These are phyloP conservation scores for Lipomyces spencermartinsiae DNA, from an alignment of 805 yeast species.

Conservation along the genomic window DNA sequence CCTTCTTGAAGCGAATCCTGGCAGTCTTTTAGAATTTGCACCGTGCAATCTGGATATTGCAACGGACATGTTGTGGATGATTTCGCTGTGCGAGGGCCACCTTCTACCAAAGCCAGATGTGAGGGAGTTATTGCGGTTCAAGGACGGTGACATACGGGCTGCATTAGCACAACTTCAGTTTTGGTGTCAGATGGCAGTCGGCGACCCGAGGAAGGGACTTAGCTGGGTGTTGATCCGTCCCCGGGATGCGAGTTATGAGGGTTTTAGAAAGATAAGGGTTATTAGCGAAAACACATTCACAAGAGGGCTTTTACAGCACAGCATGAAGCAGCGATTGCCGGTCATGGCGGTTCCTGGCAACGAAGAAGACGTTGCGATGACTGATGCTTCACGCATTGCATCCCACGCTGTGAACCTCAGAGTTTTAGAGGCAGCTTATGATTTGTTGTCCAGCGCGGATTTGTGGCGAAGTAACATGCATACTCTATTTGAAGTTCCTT, in stretches of 20 bases:
- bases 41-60: constrained; percentile 32
- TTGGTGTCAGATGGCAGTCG: constrained; percentile 42
- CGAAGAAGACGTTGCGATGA: background rate
- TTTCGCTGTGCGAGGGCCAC: constrained; percentile 49
- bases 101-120: constrained; percentile 39
- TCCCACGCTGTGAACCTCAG: constrained; percentile 9
- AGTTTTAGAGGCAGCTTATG: constrained; percentile 10
- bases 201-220: constrained; percentile 32
- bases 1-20: constrained; percentile 53
- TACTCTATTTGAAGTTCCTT: constrained; percentile 25
- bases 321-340: constrained; percentile 5
- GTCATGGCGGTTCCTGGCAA: background rate
- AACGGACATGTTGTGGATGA: constrained; percentile 43
- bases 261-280: constrained; percentile 15
- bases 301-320: constrained; percentile 3
- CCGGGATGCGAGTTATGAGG: constrained; percentile 1
- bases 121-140: constrained; percentile 29
- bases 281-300: constrained; percentile 29
- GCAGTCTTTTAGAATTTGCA: constrained; percentile 49
- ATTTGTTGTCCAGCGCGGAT: constrained; percentile 24
- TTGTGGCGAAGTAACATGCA: constrained; percentile 22
- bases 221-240: constrained; percentile 29
- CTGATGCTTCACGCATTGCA: background rate
- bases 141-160: constrained; percentile 41
- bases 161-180: constrained; percentile 38